Percentiles rank a stretch among this genome's conserved stretches.
Conservation (phyloP, 108 stramenopile species). For the Discostella stelligeroides region DNA sequence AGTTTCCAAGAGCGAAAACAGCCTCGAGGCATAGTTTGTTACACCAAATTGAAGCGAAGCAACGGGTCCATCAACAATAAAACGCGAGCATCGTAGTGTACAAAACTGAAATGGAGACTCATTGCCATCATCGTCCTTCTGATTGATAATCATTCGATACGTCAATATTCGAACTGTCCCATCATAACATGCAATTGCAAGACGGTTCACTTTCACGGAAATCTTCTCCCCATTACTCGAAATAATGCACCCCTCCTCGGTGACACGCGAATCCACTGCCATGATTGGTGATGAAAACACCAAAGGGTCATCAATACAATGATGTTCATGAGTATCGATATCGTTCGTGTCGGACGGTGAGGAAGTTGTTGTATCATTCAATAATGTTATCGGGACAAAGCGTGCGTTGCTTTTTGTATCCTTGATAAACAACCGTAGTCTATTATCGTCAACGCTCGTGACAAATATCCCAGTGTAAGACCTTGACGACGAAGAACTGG, state of each 20-base stretch:
- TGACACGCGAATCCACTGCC: conserved; percentile 35
- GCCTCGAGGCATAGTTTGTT: not conserved
- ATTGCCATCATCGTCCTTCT: not conserved
- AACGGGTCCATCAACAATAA: conserved; percentile 47
- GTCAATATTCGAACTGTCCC: conserved; percentile 40
- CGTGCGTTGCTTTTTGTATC: not conserved
- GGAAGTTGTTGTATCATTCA: conserved; percentile 7
- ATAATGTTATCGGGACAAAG: not conserved
- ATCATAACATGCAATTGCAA: conserved; percentile 45
- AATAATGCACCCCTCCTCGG: not conserved
- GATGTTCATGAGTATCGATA: not conserved
- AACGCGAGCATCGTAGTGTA: conserved; percentile 23
- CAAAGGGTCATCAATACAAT: conserved; percentile 17
- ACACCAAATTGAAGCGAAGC: conserved; percentile 41
- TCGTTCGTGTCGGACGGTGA: too few relatives aligned
- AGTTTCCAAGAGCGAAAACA: not conserved
- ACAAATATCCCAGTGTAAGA: conserved; percentile 40
- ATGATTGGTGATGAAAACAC: conserved; percentile 32
- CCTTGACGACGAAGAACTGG: not conserved
- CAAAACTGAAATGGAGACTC: not conserved
- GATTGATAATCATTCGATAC: conserved; percentile 11
- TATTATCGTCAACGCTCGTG: conserved; percentile 32
- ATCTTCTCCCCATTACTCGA: not conserved
- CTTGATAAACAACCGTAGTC: conserved; percentile 22
- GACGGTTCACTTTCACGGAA: not conserved